These are phyloP conservation scores for Globisporangium uncinulatum DNA, from an alignment of 352 stramenopile genomes.

Conservation along the genomic window DNA sequence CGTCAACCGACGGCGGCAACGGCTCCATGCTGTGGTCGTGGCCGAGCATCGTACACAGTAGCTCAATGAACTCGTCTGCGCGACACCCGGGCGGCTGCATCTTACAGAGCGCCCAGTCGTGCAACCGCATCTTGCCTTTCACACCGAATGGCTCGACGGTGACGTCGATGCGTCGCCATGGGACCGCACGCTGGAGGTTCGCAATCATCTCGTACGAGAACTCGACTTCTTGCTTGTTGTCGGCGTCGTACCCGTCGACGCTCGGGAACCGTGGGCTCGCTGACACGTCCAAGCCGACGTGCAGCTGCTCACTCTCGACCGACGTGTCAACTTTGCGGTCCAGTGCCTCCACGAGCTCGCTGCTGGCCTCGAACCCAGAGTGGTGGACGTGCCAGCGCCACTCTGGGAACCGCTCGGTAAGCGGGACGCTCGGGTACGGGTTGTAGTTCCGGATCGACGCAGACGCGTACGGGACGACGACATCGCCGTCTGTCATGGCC, in stretches of 20 bases:
- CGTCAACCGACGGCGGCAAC: neutral
- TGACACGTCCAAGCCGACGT: conserved; percentile 8
- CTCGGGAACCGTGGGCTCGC: conserved; percentile 30
- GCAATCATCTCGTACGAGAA: conserved; percentile 61
- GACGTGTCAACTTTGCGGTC: conserved; percentile 40
- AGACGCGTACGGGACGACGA: conserved; percentile 67
- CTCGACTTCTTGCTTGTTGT: conserved; percentile 79
- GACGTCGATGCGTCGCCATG: conserved; percentile 62
- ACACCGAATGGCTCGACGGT: conserved; percentile 54
- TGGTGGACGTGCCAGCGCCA: conserved; percentile 75
- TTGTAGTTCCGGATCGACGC: conserved; percentile 69
- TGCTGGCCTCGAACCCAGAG: conserved; percentile 36
- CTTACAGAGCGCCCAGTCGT: conserved; percentile 79
- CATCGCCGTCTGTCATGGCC: conserved; percentile 70
- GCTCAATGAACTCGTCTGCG: conserved; percentile 65
- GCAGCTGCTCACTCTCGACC: conserved; percentile 17
- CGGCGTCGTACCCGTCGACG: conserved; percentile 53
- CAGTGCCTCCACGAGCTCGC: conserved; percentile 26
- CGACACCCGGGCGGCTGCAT: conserved; percentile 60
- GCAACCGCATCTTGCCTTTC: conserved; percentile 66
- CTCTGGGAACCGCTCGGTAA: conserved; percentile 43
- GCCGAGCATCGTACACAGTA: conserved; percentile 65
- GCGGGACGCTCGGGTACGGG: conserved; percentile 45
- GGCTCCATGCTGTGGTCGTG: conserved; percentile 43
- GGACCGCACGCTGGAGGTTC: conserved; percentile 39